Base-by-base conservation (phyloP, 345 rosid genomes). In the Citropsis articulata region DNA sequence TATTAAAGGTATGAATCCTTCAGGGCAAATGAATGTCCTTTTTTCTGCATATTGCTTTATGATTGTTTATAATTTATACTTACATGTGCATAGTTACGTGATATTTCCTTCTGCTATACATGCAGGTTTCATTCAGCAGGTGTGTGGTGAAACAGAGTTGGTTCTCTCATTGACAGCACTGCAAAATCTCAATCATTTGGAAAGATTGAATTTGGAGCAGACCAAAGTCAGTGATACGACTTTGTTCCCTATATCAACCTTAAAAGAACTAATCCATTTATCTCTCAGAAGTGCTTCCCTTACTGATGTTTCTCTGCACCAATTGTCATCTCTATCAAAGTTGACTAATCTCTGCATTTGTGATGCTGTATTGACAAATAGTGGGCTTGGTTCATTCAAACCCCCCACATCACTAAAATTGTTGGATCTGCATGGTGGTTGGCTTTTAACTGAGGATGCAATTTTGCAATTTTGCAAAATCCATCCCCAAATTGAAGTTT, bases 361-460 rank as follows among this genome's bases (percentile, higher is more conserved):
- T 21, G 94, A 92, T 79, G 94, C 93, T 14, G 93, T 96, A 36
- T 69, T 96, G 83, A 96, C 99, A 48, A 76, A 82, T 75, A 18
- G 18, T 2, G 98, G 97, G 56, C 88, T 96, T 45, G 88, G 80
- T 19, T 82, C 84, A 21, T 93, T 91, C 84, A 88, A 78, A 31
- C 91, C 97, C 40, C 94, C 91, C 0, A 33, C 80, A 53, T 66
- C 83, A 63, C 85, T 95, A 21, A 85, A 87, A 77, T 62, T 78
- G 66, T 88, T 95, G 40, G 92, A 95, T 83, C 87, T 95, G 76
- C 89, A 83, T 80, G 99, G 97, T 36, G 94, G 97, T 81, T 96
- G 99, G 99, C 97, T 96, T 57, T 82, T 95, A 79, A 87, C 89
- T 0, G 75, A 84, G 83, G 91, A 89, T 36, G 90, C 79, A 24